Percentiles rank a stretch among this genome's conserved stretches.
Evolutionary conservation across 208 protist species (phyloP).

Genomic region (Crithidia sp.): DNA sequence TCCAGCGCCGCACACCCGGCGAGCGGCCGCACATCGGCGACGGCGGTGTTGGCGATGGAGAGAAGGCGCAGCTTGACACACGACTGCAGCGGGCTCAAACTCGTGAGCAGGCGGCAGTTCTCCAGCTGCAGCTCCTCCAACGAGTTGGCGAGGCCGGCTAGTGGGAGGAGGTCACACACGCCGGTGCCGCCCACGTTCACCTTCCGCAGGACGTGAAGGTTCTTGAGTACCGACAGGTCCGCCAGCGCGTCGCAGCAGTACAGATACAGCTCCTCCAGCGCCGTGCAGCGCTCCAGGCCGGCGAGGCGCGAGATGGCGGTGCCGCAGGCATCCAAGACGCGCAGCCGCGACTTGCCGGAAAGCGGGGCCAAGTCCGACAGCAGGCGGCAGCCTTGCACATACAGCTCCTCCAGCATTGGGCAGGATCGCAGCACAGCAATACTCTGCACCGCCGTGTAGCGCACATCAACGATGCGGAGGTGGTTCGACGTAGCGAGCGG

Average conservation of each 20-base stretch:
- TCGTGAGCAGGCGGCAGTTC: slow-evolving; percentile 7
- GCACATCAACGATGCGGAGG: slow-evolving; percentile 6
- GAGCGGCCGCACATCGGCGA: slow-evolving; percentile 14
- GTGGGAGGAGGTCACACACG: slow-evolving; percentile 3
- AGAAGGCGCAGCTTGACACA: slow-evolving; percentile 6
- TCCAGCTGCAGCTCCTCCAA: slow-evolving; percentile 12
- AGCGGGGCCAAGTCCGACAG: not conserved
- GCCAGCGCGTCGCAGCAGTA: slow-evolving; percentile 12
- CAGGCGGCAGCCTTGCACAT: slow-evolving; percentile 1
- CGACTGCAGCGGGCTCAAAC: slow-evolving; percentile 1
- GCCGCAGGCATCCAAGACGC: not conserved
- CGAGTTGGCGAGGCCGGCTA: not conserved
- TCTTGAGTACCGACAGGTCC: not conserved
- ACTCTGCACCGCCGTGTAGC: slow-evolving; percentile 14
- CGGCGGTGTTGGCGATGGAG: slow-evolving; percentile 3
- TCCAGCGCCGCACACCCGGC: slow-evolving; percentile 5
- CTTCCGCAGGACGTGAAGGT: not conserved
- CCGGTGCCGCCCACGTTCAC: slow-evolving; percentile 5
- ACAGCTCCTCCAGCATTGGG: slow-evolving; percentile 11
- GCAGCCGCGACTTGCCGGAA: slow-evolving; percentile 1
- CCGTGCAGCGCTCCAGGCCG: not conserved
- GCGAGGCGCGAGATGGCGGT: slow-evolving; percentile 5
- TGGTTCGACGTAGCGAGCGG: not conserved
- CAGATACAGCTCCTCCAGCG: slow-evolving; percentile 10
- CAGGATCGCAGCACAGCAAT: slow-evolving; percentile 14